Evolutionary conservation across 257 asterid genomes (phyloP).

Genomic region (Rauvolfia tetraphylla): DNA sequence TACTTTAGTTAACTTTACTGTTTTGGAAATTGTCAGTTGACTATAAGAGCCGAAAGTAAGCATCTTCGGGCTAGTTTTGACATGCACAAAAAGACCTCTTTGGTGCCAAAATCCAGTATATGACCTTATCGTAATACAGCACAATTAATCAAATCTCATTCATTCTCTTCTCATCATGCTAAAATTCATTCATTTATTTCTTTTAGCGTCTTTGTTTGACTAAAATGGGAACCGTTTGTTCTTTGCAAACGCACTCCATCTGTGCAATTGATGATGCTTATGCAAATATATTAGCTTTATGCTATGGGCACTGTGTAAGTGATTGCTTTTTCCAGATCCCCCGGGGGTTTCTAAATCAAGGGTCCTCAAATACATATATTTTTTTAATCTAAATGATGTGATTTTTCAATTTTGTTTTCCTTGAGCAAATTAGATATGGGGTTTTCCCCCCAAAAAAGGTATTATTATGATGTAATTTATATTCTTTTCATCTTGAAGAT

Average conservation of each 20-base stretch:
- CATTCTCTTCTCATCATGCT: not conserved
- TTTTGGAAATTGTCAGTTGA: not conserved
- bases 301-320: too few species aligned
- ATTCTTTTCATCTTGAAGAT: too few species aligned
- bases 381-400: too few species aligned
- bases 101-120: not conserved
- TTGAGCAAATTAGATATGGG: too few species aligned
- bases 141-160: not conserved
- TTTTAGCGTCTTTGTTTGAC: not conserved
- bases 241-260: not conserved
- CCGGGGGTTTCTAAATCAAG: too few species aligned
- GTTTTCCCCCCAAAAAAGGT: too few species aligned
- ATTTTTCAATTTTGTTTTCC: too few species aligned
- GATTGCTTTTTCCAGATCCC: too few species aligned
- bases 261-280: not conserved
- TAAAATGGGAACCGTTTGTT: not conserved
- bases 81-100: not conserved
- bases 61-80: not conserved
- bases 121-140: not conserved
- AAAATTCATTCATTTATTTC: not conserved
- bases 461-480: too few species aligned
- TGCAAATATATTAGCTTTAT: not conserved
- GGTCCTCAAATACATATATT: too few species aligned
- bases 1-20: not conserved
- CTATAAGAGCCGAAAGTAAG: slow-evolving; percentile 1